phyloP scores from a whole-genome alignment of 2,329 filamentous ascomycete genomes.

The Verticillium longisporum region DNA sequence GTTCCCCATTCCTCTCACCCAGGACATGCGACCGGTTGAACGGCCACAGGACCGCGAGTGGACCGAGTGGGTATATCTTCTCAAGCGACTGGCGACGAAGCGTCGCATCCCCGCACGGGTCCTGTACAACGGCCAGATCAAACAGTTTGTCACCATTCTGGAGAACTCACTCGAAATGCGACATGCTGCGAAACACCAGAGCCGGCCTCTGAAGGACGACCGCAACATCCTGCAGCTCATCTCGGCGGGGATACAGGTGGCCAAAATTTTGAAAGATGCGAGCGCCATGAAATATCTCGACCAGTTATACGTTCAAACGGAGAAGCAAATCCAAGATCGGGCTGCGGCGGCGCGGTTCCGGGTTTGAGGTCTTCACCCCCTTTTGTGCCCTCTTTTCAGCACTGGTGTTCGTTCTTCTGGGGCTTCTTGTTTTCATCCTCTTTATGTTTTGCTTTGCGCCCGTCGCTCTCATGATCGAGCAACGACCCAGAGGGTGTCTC shows the following conservation, averaged over 20 bases:
- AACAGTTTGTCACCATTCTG: constrained; percentile 80
- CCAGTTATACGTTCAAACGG: constrained; percentile 73
- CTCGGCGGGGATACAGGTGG: constrained; percentile 79
- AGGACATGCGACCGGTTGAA: constrained; percentile 73
- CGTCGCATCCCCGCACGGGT: constrained; percentile 77
- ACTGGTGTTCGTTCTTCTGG: background rate
- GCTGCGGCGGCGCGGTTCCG: constrained; percentile 34
- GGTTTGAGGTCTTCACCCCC: background rate
- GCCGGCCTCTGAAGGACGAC: constrained; percentile 78
- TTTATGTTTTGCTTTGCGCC: background rate
- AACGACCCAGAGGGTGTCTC: background rate
- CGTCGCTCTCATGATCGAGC: background rate
- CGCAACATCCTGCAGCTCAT: constrained; percentile 83
- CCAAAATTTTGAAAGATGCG: constrained; percentile 80
- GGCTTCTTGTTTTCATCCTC: background rate
- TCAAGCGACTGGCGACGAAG: constrained; percentile 81
- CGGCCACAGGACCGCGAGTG: constrained; percentile 74
- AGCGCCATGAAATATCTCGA: constrained; percentile 78
- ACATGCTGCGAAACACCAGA: constrained; percentile 77
- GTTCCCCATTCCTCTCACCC: constrained; percentile 78
- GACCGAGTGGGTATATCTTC: constrained; percentile 86
- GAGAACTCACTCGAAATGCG: constrained; percentile 87
- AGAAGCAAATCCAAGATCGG: constrained; percentile 69
- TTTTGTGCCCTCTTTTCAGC: background rate
- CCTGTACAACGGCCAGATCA: constrained; percentile 84